Evolutionary conservation across 2,329 filamentous ascomycete species (phyloP), one percentile per base, ranked within the genome.

Genomic region (Tympanopsis confertula): DNA sequence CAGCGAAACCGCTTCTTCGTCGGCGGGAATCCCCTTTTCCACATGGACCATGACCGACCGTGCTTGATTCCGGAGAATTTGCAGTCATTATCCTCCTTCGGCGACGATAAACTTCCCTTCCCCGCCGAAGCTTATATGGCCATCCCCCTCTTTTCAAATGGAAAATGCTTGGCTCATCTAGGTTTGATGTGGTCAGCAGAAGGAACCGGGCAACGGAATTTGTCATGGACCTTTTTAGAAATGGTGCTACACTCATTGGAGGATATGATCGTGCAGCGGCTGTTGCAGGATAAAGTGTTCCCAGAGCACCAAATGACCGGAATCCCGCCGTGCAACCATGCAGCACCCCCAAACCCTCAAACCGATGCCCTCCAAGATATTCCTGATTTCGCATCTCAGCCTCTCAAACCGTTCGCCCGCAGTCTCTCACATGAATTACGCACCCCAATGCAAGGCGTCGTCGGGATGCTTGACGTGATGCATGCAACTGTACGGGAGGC

Each of bases 391-490:
- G 65, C 68, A 4, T 66, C 74, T 2, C 78, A 82, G 43, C 80
- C 77, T 2, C 59, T 85, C 14, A 79, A 82, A 49, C 78, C 80
- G 0, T 84, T 81, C 50, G 80, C 80, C n/a, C 69, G 78, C 43
- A 82, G 75, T 49, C 57, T 85, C 20, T 85, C 80, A 1, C 80
- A 85, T 46, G 80, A 85, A 50, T 55, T 85, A 35, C 65, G 80
- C 43, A 85, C 80, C 3, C 80, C 80, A 1, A 83, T 85, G 78
- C 80, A 85, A 54, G 80, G 80, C 30, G 77, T 85, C 5, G 78
- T 85, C 13, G 80, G 80, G 5, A 84, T 84, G 79, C 59, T 85
- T 32, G 80, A 85, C 56, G 76, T 85, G 42, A 84, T 85, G 77
- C 77, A 83, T 56, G 75, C 78, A 3, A 82, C 77, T 2, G 75